A percentile compares a stretch with the other conserved stretches of the same genome.
Evolutionary conservation across 306 rosid genomes (phyloP).

Genomic region (Pyrus communis): DNA sequence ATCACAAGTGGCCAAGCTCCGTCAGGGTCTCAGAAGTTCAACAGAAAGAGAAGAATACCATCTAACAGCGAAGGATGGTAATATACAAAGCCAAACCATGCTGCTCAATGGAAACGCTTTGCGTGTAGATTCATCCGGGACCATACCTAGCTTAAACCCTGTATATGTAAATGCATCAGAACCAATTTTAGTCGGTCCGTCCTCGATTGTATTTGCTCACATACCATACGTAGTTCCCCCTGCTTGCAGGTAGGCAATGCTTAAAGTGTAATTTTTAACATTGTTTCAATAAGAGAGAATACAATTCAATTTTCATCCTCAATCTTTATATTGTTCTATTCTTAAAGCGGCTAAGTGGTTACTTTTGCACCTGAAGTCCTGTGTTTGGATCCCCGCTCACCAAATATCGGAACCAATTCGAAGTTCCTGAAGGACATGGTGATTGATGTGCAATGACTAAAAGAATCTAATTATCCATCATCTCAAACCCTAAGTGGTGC

Average conservation of each 20-base stretch:
- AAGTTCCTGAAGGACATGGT: too few relatives aligned
- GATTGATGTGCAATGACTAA: too few relatives aligned
- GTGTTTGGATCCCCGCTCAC: background rate
- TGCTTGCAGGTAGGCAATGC: conserved; percentile 46
- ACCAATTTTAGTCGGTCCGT: conserved; percentile 61
- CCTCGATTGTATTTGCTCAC: conserved; percentile 80
- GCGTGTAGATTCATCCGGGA: conserved; percentile 51
- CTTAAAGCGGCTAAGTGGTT: too few relatives aligned
- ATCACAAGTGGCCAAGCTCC: conserved; percentile 16
- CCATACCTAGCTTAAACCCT: conserved; percentile 66
- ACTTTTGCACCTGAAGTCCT: background rate
- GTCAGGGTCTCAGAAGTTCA: conserved; percentile 7
- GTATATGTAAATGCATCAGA: conserved; percentile 39
- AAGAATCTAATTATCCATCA: too few relatives aligned
- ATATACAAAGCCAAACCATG: conserved; percentile 71
- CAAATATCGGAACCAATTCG: background rate
- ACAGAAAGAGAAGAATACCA: conserved; percentile 71
- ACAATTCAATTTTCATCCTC: conserved; percentile 4
- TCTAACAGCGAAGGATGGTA: conserved; percentile 49
- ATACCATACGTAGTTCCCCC: conserved; percentile 49
- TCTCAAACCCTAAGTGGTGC: too few relatives aligned
- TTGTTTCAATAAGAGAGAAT: conserved; percentile 20
- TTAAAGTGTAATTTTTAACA: conserved; percentile 22
- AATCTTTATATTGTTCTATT: too few relatives aligned
- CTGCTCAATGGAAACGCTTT: conserved; percentile 69